Percentiles rank a stretch among this genome's conserved stretches.
Evolutionary conservation across 164 flowering plant species (phyloP).

Genomic region (Houttuynia cordata): DNA sequence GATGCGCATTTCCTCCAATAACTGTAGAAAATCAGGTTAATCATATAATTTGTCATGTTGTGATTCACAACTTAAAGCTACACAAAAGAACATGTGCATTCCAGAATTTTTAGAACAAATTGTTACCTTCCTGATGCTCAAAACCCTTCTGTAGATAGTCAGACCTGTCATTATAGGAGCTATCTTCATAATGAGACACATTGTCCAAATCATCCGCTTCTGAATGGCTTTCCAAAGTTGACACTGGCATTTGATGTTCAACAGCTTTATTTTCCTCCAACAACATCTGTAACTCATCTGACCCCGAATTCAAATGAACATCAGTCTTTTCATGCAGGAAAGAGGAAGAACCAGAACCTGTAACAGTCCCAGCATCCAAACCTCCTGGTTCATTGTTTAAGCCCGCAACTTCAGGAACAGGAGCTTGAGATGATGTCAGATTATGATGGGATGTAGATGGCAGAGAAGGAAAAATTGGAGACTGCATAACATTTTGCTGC

Average conservation of each 20-base stretch:
- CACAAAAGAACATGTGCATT: neutral
- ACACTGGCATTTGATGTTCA: slow-evolving; percentile 26
- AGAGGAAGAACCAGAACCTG: slow-evolving; percentile 14
- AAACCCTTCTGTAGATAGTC: slow-evolving; percentile 36
- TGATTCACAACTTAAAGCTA: neutral
- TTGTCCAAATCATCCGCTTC: slow-evolving; percentile 33
- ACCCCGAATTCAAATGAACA: slow-evolving; percentile 21
- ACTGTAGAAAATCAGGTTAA: slow-evolving; percentile 6
- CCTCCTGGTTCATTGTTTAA: slow-evolving; percentile 33
- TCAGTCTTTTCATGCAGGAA: slow-evolving; percentile 15
- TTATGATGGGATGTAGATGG: slow-evolving; percentile 21
- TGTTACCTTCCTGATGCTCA: slow-evolving; percentile 54
- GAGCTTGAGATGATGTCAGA: slow-evolving; percentile 20
- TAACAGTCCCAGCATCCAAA: slow-evolving; percentile 16
- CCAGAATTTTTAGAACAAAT: neutral
- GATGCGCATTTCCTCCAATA: slow-evolving; percentile 8
- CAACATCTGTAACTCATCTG: slow-evolving; percentile 32
- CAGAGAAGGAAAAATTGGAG: slow-evolving; percentile 17
- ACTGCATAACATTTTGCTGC: slow-evolving; percentile 23
- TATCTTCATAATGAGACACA: slow-evolving; percentile 26
- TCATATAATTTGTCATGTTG: neutral
- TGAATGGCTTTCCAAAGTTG: slow-evolving; percentile 30
- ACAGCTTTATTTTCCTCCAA: slow-evolving; percentile 19
- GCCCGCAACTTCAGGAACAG: slow-evolving; percentile 28
- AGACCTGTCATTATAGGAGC: slow-evolving; percentile 26